Evolutionary conservation across 116 monocot species (phyloP).

Genomic region (Trichopus zeylanicus): DNA sequence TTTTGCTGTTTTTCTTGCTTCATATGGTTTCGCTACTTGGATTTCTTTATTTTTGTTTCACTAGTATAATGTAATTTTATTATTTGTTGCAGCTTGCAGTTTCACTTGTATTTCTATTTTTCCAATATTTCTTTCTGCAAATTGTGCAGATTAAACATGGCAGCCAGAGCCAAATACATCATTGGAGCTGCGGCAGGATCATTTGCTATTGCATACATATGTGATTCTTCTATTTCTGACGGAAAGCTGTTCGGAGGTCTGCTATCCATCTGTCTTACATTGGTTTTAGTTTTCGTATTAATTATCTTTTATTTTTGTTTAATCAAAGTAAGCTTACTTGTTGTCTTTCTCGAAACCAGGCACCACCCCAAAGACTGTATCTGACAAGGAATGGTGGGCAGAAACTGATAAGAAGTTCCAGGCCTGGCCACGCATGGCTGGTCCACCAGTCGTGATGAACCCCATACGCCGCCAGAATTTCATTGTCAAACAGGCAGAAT

Average conservation of each 20-base stretch:
- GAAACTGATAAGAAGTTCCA: conserved; percentile 44
- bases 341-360: conserved; percentile 7
- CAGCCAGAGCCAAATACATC: conserved; percentile 21
- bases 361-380: conserved; percentile 27
- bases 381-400: conserved; percentile 34
- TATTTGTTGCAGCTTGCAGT: too few species aligned
- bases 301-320: too few species aligned
- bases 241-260: conserved; percentile 37
- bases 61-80: too few species aligned
- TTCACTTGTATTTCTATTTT: too few species aligned
- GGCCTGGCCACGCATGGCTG: conserved; percentile 52
- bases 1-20: too few species aligned
- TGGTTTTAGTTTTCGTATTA: background rate
- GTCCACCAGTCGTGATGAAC: conserved; percentile 45
- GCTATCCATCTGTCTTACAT: background rate
- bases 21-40: too few species aligned
- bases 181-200: conserved; percentile 19
- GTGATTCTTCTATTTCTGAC: conserved; percentile 19
- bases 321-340: too few species aligned
- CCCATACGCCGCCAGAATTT: conserved; percentile 35
- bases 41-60: too few species aligned
- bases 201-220: conserved; percentile 27
- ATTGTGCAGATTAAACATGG: conserved; percentile 16
- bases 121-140: too few species aligned
- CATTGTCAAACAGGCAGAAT: conserved; percentile 14